A percentile compares a stretch with the other conserved stretches of the same genome.
Conservation (phyloP, 176 grass and related monocot species). For the Juncus effusus region DNA sequence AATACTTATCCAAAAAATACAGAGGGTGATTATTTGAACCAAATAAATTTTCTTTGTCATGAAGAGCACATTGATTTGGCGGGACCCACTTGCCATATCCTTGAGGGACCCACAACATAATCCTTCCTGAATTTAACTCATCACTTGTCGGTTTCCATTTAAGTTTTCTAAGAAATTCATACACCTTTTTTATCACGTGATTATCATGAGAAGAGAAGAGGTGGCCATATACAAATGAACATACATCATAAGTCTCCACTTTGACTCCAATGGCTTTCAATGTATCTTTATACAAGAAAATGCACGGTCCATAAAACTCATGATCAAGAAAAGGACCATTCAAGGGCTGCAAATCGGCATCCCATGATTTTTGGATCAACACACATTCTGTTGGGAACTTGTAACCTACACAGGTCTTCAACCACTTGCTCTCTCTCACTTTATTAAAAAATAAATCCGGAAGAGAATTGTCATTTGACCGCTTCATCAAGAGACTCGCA, state of each 20-base stretch:
- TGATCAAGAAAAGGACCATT: slow-evolving; percentile 18
- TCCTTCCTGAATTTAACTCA: slow-evolving; percentile 19
- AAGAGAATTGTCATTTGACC: slow-evolving; percentile 1
- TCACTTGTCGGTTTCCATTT: slow-evolving; percentile 30
- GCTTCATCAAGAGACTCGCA: slow-evolving; percentile 12
- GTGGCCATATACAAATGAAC: background rate
- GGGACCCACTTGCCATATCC: slow-evolving; percentile 28
- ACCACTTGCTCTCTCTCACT: slow-evolving; percentile 17
- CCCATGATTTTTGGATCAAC: background rate
- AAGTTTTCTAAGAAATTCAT: slow-evolving; percentile 27
- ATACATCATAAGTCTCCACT: slow-evolving; percentile 15
- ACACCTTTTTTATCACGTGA: slow-evolving; percentile 37
- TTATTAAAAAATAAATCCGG: slow-evolving; percentile 12
- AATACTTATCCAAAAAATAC: slow-evolving; percentile 35
- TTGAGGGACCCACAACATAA: slow-evolving; percentile 17
- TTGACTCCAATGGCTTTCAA: slow-evolving; percentile 20
- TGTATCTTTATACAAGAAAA: slow-evolving; percentile 14
- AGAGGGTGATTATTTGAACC: slow-evolving; percentile 13
- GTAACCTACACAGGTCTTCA: slow-evolving; percentile 21
- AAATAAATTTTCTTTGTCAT: slow-evolving; percentile 34
- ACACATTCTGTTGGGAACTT: slow-evolving; percentile 21
- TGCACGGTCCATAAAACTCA: slow-evolving; percentile 7
- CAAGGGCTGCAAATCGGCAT: slow-evolving; percentile 2
- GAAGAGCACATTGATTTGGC: slow-evolving; percentile 33
- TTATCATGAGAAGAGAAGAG: background rate